Percentiles rank a stretch among this genome's conserved stretches.
phyloP scores from a whole-genome alignment of 1,284 basidiomycete genomes.

The Pulveroboletus sp. region DNA sequence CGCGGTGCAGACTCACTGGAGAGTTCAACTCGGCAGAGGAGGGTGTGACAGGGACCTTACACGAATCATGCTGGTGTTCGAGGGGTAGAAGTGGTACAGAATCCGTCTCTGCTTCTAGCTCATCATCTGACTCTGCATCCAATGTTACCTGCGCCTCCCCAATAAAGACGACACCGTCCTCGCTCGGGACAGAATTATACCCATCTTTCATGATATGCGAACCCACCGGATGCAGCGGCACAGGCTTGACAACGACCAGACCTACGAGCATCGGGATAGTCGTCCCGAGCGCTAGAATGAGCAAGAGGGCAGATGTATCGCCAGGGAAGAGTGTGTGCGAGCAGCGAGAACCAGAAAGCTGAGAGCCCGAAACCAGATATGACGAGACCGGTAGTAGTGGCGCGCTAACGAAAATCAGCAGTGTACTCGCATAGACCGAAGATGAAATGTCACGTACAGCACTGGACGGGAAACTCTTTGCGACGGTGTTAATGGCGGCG shows the following conservation, averaged over 20 bases:
- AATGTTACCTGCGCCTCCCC: conserved; percentile 32
- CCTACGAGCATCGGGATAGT: conserved; percentile 70
- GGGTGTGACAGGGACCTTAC: conserved; percentile 6
- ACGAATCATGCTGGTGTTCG: conserved; percentile 5
- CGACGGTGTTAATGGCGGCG: conserved; percentile 61
- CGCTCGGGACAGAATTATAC: conserved; percentile 19
- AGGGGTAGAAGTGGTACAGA: conserved; percentile 21
- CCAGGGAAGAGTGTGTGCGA: conserved; percentile 71
- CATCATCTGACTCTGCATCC: conserved; percentile 25
- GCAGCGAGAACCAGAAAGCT: conserved; percentile 75
- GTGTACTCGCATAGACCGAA: background rate
- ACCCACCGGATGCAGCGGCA: conserved; percentile 47
- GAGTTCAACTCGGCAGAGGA: conserved; percentile 16
- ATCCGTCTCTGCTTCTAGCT: conserved; percentile 15
- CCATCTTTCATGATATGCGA: background rate
- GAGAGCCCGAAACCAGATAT: conserved; percentile 86
- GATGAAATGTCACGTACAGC: conserved; percentile 39
- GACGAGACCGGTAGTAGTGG: conserved; percentile 71
- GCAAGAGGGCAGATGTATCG: conserved; percentile 67
- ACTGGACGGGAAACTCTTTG: conserved; percentile 61
- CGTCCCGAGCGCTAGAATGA: conserved; percentile 70
- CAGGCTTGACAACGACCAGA: conserved; percentile 58
- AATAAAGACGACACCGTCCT: conserved; percentile 25
- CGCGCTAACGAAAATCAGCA: conserved; percentile 47
- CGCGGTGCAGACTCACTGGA: conserved; percentile 4